These are phyloP conservation scores for Thielaviopsis euricoi DNA, from an alignment of 2,329 filamentous ascomycete genomes.

Conservation along the genomic window DNA sequence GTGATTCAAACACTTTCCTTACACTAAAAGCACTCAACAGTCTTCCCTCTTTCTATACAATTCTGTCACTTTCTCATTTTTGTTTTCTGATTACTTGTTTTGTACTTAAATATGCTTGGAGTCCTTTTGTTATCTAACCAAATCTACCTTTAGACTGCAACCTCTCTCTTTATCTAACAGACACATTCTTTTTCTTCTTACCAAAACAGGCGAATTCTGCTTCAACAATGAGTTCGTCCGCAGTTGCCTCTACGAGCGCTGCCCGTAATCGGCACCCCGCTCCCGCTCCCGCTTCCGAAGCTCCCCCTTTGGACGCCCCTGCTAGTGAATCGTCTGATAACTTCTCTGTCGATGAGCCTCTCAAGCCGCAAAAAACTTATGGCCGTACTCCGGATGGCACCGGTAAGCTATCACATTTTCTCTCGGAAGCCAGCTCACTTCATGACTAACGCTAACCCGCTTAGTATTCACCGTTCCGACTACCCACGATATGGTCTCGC, in stretches of 20 bases:
- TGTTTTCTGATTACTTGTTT: not conserved
- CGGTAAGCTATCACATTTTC: constrained; percentile 40
- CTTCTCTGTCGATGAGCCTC: not conserved
- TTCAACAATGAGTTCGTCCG: constrained; percentile 12
- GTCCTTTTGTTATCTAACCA: not conserved
- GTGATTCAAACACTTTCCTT: not conserved
- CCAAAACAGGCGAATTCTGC: not conserved
- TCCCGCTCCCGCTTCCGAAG: constrained; percentile 5
- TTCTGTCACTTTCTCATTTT: not conserved
- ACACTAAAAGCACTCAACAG: not conserved
- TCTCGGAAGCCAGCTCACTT: not conserved
- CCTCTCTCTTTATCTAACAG: not conserved
- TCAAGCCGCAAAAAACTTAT: constrained; percentile 49
- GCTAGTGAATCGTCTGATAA: not conserved
- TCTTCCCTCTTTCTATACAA: not conserved
- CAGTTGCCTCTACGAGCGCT: not conserved
- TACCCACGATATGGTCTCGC: constrained; percentile 98
- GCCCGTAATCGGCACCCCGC: constrained; percentile 8
- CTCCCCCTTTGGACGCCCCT: not conserved
- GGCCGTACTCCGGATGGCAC: constrained; percentile 81
- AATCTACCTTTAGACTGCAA: not conserved
- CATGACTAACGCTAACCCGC: not conserved
- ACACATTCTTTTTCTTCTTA: not conserved
- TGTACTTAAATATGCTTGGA: not conserved
- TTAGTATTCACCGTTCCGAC: constrained; percentile 88